Evolutionary conservation across 306 rosid genomes (phyloP).

Genomic region (Cicer chorassanicum): DNA sequence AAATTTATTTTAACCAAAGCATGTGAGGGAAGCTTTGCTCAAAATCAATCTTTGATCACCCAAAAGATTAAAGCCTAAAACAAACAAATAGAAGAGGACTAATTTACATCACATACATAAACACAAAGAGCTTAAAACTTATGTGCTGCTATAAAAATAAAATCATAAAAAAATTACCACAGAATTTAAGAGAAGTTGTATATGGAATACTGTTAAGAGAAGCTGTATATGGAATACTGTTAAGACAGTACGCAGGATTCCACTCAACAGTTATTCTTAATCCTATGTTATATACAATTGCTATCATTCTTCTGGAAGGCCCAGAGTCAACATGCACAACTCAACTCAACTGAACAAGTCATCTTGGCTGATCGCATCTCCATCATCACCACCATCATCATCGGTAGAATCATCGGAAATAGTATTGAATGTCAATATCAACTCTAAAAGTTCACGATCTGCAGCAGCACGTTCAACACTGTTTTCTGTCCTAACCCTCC

Average conservation of each 20-base stretch:
- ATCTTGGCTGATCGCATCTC: slow-evolving; percentile 57
- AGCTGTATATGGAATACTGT: no score
- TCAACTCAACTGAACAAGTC: slow-evolving; percentile 64
- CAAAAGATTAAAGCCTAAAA: background rate
- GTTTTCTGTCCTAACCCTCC: slow-evolving; percentile 52
- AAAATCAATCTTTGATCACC: background rate
- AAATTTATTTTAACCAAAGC: background rate
- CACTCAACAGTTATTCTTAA: slow-evolving; percentile 36
- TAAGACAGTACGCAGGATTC: slow-evolving; percentile 40
- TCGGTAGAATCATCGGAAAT: slow-evolving; percentile 57
- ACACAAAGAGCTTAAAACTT: slow-evolving; percentile 30
- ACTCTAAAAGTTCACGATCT: slow-evolving; percentile 59
- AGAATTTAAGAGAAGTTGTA: slow-evolving; percentile 29
- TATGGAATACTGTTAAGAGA: background rate
- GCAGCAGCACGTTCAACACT: slow-evolving; percentile 53
- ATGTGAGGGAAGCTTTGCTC: background rate
- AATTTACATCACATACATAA: slow-evolving; percentile 4
- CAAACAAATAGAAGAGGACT: background rate
- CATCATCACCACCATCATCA: slow-evolving; percentile 55
- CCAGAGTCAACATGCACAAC: slow-evolving; percentile 15
- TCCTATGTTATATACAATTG: slow-evolving; percentile 58
- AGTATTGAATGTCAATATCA: slow-evolving; percentile 59
- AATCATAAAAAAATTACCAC: slow-evolving; percentile 26
- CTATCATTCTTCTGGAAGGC: slow-evolving; percentile 44
- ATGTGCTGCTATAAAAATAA: slow-evolving; percentile 19